phyloP scores from a whole-genome alignment of 495 filamentous ascomycete genomes.

The Trichoderma erinaceum region DNA sequence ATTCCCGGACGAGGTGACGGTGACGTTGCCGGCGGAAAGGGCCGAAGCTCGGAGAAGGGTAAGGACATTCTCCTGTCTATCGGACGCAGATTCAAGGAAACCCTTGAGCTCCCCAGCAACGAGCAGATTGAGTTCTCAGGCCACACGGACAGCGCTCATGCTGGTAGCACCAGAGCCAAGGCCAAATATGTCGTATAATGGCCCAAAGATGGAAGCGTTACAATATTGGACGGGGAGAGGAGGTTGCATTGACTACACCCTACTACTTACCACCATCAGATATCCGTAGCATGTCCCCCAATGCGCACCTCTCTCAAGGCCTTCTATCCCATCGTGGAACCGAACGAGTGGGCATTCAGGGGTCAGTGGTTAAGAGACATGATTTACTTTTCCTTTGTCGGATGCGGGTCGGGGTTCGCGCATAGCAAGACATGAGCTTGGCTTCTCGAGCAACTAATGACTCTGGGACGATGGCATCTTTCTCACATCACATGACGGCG shows the following conservation, averaged over 20 bases:
- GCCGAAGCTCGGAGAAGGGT: conserved; percentile 68
- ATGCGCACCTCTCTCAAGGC: background rate
- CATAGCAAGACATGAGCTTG: background rate
- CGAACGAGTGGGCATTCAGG: background rate
- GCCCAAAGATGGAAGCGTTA: background rate
- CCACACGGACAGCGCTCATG: conserved; percentile 88
- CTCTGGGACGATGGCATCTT: conserved; percentile 4
- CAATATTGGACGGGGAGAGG: conserved; percentile 5
- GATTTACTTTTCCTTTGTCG: conserved; percentile 12
- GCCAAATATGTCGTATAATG: conserved; percentile 80
- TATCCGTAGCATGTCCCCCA: conserved; percentile 3
- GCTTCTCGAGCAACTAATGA: conserved; percentile 10
- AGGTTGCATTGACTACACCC: background rate
- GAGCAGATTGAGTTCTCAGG: conserved; percentile 92
- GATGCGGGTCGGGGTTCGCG: conserved; percentile 2
- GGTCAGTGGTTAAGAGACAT: background rate
- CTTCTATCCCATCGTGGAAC: background rate
- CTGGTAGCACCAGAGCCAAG: conserved; percentile 89
- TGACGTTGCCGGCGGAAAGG: conserved; percentile 60
- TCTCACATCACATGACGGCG: conserved; percentile 8
- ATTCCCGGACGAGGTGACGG: conserved; percentile 67
- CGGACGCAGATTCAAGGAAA: conserved; percentile 83
- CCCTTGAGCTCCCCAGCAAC: conserved; percentile 64
- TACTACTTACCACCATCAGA: conserved; percentile 1
- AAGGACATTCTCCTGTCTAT: conserved; percentile 77